These are phyloP conservation scores for Letharia columbiana DNA, from an alignment of 495 filamentous ascomycete genomes.

Conservation along the genomic window DNA sequence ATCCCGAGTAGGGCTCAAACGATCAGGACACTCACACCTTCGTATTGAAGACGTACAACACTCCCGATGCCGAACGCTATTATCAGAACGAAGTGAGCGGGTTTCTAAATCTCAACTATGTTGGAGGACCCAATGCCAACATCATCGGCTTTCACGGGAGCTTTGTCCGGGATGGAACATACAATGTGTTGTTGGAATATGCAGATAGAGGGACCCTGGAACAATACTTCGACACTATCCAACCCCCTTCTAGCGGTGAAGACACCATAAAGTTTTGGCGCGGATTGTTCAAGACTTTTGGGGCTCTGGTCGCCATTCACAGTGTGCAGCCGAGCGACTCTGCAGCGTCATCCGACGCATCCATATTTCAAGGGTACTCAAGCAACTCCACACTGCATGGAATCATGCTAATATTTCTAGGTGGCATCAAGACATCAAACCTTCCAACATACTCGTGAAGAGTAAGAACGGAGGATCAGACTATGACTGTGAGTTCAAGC, in stretches of 20 bases:
- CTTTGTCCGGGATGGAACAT: constrained; percentile 32
- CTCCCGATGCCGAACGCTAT: constrained; percentile 23
- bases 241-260: constrained; percentile 26
- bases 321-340: constrained; percentile 1
- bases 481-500: constrained; percentile 33
- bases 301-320: constrained; percentile 35
- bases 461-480: constrained; percentile 22
- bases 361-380: constrained; percentile 16
- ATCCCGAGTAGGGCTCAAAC: neutral
- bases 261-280: constrained; percentile 38
- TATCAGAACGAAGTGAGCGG: constrained; percentile 33
- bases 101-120: constrained; percentile 28
- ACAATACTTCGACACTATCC: constrained; percentile 30
- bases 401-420: constrained; percentile 17
- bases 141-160: constrained; percentile 38
- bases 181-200: constrained; percentile 40
- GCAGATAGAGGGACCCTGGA: constrained; percentile 37
- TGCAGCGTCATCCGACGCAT: neutral
- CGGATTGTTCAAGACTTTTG: constrained; percentile 32
- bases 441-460: constrained; percentile 35
- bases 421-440: constrained; percentile 36
- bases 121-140: constrained; percentile 19
- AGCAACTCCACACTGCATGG: neutral
- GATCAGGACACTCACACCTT: constrained; percentile 26
- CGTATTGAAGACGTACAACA: constrained; percentile 37